Evolutionary conservation across 2,329 filamentous ascomycete genomes (phyloP).

Genomic region (Emergomyces pasteurianus): DNA sequence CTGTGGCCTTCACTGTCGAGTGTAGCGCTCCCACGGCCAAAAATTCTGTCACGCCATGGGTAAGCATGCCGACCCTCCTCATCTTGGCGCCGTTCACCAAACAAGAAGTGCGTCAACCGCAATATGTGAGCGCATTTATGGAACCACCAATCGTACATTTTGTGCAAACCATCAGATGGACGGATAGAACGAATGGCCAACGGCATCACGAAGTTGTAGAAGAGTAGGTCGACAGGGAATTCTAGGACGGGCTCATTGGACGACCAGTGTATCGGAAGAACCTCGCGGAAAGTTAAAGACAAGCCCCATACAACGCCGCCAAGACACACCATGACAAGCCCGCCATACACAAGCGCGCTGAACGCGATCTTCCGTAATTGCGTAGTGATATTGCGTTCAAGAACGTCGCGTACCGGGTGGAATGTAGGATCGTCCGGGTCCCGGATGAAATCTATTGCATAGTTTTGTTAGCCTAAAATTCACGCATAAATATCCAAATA

Average conservation of each 20-base stretch:
- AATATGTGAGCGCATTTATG: conserved; percentile 67
- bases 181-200: conserved; percentile 72
- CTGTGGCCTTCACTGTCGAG: conserved; percentile 26
- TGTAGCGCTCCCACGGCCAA: conserved; percentile 21
- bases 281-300: conserved; percentile 50
- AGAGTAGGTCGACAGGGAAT: conserved; percentile 84
- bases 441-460: conserved; percentile 68
- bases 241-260: conserved; percentile 86
- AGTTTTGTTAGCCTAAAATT: not conserved
- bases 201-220: conserved; percentile 95
- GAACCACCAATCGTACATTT: conserved; percentile 95
- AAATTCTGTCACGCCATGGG: conserved; percentile 40
- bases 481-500: not conserved
- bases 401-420: conserved; percentile 89
- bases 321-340: conserved; percentile 80
- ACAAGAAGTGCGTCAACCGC: conserved; percentile 83
- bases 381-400: conserved; percentile 82
- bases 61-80: conserved; percentile 63
- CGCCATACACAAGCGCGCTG: conserved; percentile 89
- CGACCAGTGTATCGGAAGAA: conserved; percentile 87
- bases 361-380: conserved; percentile 95
- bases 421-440: conserved; percentile 98
- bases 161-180: conserved; percentile 70
- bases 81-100: conserved; percentile 66
- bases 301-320: conserved; percentile 95